These are phyloP conservation scores for Multifurca ochricompacta DNA, from an alignment of 768 basidiomycete species.

Conservation along the genomic window DNA sequence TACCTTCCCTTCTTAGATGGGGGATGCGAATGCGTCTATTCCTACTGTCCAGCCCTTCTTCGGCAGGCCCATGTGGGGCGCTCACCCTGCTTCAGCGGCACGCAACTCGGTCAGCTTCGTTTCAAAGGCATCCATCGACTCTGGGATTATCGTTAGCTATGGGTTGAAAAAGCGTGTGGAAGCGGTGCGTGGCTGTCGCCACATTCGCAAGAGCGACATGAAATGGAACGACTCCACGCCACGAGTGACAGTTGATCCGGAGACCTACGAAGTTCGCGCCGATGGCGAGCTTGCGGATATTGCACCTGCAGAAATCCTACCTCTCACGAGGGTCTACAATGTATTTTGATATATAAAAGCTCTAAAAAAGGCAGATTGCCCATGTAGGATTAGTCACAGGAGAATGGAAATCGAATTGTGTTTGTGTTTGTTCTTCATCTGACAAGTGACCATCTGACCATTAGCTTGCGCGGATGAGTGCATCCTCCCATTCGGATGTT, in stretches of 20 bases:
- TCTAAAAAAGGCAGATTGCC: background rate
- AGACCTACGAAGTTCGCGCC: slow-evolving; percentile 80
- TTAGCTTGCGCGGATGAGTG: no score
- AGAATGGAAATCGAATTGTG: background rate
- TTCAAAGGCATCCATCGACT: slow-evolving; percentile 58
- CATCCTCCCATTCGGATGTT: background rate
- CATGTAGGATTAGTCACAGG: background rate
- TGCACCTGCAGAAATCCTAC: slow-evolving; percentile 58
- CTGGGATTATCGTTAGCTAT: slow-evolving; percentile 56
- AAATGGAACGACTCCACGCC: slow-evolving; percentile 86
- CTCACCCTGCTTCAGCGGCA: slow-evolving; percentile 67
- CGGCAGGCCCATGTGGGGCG: slow-evolving; percentile 91
- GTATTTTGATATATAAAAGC: slow-evolving; percentile 51
- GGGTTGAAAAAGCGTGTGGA: slow-evolving; percentile 62
- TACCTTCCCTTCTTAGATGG: slow-evolving; percentile 52
- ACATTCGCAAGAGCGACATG: slow-evolving; percentile 80
- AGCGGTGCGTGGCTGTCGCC: slow-evolving; percentile 70
- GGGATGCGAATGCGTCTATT: slow-evolving; percentile 94
- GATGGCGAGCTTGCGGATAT: slow-evolving; percentile 75
- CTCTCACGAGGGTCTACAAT: slow-evolving; percentile 70
- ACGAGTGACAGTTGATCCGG: slow-evolving; percentile 83
- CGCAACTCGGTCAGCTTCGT: slow-evolving; percentile 84
- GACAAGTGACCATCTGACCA: no score
- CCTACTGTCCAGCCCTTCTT: slow-evolving; percentile 89
- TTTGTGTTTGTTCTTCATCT: no score